Evolutionary conservation across 164 flowering plant species (phyloP).

Genomic region (Macadamia integrifolia): DNA sequence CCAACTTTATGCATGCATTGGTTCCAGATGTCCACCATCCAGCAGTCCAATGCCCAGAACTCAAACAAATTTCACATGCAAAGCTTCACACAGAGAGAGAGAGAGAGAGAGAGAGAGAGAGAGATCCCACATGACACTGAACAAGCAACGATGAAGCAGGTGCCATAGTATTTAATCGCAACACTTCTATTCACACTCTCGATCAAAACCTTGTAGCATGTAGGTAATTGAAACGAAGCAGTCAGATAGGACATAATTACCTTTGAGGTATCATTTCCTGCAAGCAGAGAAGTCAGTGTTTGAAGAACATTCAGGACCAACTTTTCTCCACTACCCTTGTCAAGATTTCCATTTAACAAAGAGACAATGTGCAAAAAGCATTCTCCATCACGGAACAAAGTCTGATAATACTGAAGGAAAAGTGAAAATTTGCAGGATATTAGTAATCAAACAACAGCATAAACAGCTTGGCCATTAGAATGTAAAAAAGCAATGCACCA

Average conservation of each 20-base stretch:
- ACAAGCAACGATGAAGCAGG: neutral
- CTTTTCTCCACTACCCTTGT: slow-evolving; percentile 61
- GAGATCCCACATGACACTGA: neutral
- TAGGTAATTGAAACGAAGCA: neutral
- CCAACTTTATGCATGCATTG: no score
- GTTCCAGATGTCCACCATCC: no score
- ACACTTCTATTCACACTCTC: neutral
- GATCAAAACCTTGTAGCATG: neutral
- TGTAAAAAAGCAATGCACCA: neutral
- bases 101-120: no score
- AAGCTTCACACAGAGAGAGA: no score
- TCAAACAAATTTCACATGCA: no score
- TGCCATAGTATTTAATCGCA: neutral
- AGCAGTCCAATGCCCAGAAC: no score
- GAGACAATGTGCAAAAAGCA: slow-evolving; percentile 97
- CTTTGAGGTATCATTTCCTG: slow-evolving; percentile 79
- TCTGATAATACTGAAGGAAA: slow-evolving; percentile 72
- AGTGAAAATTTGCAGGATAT: slow-evolving; percentile 12
- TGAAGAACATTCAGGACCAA: slow-evolving; percentile 79
- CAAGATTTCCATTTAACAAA: slow-evolving; percentile 77
- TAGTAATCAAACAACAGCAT: slow-evolving; percentile 1
- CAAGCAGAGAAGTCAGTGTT: slow-evolving; percentile 74
- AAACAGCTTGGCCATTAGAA: neutral
- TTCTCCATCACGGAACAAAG: slow-evolving; percentile 85
- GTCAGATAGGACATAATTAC: slow-evolving; percentile 27